These are phyloP conservation scores for Trametes coccinea DNA, from an alignment of 768 basidiomycete genomes.

Conservation along the genomic window DNA sequence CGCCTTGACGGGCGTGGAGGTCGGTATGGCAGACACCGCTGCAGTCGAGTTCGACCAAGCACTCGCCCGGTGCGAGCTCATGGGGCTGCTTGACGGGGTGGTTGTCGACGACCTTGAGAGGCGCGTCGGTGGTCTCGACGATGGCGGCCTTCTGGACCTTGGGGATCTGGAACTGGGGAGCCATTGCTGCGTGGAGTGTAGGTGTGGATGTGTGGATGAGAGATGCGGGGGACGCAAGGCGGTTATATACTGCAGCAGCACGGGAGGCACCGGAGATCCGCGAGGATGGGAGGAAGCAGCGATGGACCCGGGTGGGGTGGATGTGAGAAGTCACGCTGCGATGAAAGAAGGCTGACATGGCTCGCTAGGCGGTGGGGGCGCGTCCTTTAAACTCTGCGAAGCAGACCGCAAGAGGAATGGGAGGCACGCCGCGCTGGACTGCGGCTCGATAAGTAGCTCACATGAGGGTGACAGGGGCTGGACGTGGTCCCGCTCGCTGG, in stretches of 20 bases:
- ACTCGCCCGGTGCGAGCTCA: slow-evolving; percentile 66
- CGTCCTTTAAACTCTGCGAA: slow-evolving; percentile 4
- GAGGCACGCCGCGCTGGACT: background rate
- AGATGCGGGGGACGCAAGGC: background rate
- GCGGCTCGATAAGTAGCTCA: slow-evolving; percentile 3
- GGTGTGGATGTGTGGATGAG: slow-evolving; percentile 3
- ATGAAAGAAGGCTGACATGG: slow-evolving; percentile 1
- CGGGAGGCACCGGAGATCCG: slow-evolving; percentile 3
- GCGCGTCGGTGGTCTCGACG: slow-evolving; percentile 32
- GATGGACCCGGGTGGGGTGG: background rate
- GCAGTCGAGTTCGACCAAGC: slow-evolving; percentile 72
- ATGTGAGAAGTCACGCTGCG: slow-evolving; percentile 4
- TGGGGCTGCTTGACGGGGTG: slow-evolving; percentile 56
- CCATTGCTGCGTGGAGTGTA: slow-evolving; percentile 22
- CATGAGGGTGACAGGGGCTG: slow-evolving; percentile 9
- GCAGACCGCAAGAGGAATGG: background rate
- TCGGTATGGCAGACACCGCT: slow-evolving; percentile 90
- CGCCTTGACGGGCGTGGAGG: slow-evolving; percentile 69
- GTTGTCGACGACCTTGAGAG: slow-evolving; percentile 40
- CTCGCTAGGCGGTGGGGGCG: background rate
- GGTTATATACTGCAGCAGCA: slow-evolving; percentile 8
- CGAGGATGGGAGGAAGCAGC: background rate
- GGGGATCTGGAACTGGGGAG: slow-evolving; percentile 36
- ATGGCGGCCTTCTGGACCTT: slow-evolving; percentile 45
- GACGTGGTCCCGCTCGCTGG: background rate